Evolutionary conservation across 768 basidiomycete species (phyloP), one percentile per base, ranked within the genome.

Genomic region (Amanita subjunquillea): DNA sequence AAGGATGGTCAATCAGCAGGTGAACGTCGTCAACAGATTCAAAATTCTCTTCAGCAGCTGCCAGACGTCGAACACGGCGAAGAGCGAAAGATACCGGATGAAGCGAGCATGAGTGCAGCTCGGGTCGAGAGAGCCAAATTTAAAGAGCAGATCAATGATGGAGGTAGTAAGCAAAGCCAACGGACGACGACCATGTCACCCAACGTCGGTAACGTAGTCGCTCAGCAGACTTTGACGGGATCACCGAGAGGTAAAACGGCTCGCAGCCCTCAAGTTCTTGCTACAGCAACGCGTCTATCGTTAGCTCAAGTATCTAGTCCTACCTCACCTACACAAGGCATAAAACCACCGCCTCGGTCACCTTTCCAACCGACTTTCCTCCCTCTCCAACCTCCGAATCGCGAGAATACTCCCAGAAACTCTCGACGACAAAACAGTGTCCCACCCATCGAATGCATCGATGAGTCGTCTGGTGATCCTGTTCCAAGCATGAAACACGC

Each of bases 41-140:
- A 34, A 3, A 13, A 34, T 34, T 34, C 34, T 3, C 34, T 34
- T 34, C 34, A 34, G 1, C 34, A 12, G 3, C 12, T 34, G 12
- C 12, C 10, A 39, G 53, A 51, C 48, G 36, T 55, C 46, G 54
- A 54, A 54, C 25, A 55, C 48, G 51, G 57, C 50, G 48, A 56
- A 20, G 34, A 68, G 44, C 62, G 62, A 32, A 61, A 59, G 32
- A 65, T 59, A 48, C 58, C 67, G 32, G 60, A 64, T 53, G 59
- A 65, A 47, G 50, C 70, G 8, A 64, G 51, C 41, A 42, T 59
- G 6, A 64, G 69, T 43, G 61, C 56, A 42, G 64, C 69, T n/a
- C 59, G 55, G 30, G 59, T 62, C 15, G 55, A 65, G 50, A 59
- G 64, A 37, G 60, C 60, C 42, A 58, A 63, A 38, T 58, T 61